phyloP scores from a whole-genome alignment of 345 rosid species.

The Raphanus raphanistrum region DNA sequence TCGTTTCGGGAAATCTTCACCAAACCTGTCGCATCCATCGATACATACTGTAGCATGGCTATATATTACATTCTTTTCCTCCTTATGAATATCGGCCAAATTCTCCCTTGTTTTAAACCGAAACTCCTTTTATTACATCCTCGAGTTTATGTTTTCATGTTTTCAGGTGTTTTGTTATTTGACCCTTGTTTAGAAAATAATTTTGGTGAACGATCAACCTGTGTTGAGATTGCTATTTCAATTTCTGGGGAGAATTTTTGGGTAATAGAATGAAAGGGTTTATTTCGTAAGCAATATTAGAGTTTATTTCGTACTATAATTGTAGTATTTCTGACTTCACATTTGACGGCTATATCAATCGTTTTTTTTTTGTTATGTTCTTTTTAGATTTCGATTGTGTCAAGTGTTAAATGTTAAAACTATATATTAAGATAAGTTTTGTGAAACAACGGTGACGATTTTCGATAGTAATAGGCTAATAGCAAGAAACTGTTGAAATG shows the following conservation, averaged over 20 bases:
- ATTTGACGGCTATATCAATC: neutral
- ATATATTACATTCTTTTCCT: too few species aligned
- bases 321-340: neutral
- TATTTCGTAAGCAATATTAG: neutral
- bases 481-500: slow-evolving; percentile 5
- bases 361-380: neutral
- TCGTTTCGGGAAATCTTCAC: too few species aligned
- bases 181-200: neutral
- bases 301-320: neutral
- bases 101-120: neutral
- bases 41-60: too few species aligned
- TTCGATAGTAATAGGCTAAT: slow-evolving; percentile 9
- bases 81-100: too few species aligned
- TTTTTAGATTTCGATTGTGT: neutral
- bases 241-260: neutral
- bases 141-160: neutral
- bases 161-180: neutral
- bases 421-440: neutral
- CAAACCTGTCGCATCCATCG: too few species aligned
- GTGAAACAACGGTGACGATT: slow-evolving; percentile 14
- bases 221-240: neutral
- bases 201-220: neutral
- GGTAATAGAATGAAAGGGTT: neutral
- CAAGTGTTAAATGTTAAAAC: neutral
- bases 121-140: neutral